Percentiles rank a stretch among this genome's conserved stretches.
Conservation (phyloP, 2,329 filamentous ascomycete genomes). For the Penicillium nordicum region DNA sequence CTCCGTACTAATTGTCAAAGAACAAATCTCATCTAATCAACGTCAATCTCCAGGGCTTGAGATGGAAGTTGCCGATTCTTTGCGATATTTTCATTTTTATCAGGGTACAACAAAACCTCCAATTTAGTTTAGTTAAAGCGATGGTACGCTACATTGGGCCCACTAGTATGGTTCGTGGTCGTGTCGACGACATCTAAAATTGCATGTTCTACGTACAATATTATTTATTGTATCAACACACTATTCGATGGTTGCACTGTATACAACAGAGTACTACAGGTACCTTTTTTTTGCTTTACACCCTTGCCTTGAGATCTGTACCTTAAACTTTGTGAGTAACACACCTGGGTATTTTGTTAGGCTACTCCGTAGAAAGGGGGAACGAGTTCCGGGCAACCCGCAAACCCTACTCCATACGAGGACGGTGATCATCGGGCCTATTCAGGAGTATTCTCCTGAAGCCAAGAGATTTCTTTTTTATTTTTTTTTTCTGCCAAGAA, state of each 20-base stretch:
- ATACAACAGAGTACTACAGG: not conserved
- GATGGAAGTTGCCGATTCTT: not conserved
- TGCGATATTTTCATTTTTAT: not conserved
- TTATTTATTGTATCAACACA: not conserved
- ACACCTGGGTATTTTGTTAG: not conserved
- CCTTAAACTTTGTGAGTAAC: not conserved
- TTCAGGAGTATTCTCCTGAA: slow-evolving; percentile 8
- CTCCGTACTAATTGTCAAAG: not conserved
- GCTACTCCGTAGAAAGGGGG: not conserved
- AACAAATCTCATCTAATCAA: not conserved
- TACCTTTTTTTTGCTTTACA: not conserved
- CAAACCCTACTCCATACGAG: not conserved
- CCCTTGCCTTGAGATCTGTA: not conserved
- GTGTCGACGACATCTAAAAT: slow-evolving; percentile 15
- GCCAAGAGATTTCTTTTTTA: not conserved
- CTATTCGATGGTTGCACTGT: not conserved
- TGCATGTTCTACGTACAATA: too few species aligned
- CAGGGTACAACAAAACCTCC: not conserved
- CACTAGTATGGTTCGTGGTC: slow-evolving; percentile 16
- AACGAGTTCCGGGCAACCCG: not conserved
- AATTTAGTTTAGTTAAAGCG: not conserved
- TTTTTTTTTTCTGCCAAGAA: not conserved
- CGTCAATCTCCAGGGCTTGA: not conserved
- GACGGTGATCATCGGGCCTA: slow-evolving; percentile 8
- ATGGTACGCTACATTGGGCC: slow-evolving; percentile 7